phyloP scores from a whole-genome alignment of 2,329 filamentous ascomycete species.

The Hyphodiscus sp. region DNA sequence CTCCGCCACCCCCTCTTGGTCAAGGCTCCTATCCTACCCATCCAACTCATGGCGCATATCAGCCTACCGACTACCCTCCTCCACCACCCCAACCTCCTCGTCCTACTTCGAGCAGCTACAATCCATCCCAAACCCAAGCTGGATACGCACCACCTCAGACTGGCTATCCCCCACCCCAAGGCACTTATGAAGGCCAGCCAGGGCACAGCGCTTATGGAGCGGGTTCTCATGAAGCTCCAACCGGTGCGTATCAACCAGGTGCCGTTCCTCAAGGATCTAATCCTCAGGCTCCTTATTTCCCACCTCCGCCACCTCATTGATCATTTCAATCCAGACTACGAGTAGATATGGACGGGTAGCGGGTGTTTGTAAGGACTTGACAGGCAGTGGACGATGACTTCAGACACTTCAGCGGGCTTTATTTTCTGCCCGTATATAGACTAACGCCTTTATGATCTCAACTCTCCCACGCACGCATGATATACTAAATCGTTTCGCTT shows the following conservation, averaged over 20 bases:
- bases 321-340: not conserved
- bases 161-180: not conserved
- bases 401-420: not conserved
- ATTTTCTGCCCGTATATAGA: too few relatives aligned
- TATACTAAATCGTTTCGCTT: too few relatives aligned
- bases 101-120: not conserved
- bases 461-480: too few relatives aligned
- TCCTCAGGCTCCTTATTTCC: not conserved
- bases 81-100: not conserved
- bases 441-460: too few relatives aligned
- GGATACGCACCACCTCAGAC: not conserved
- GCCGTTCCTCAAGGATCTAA: not conserved
- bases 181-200: not conserved
- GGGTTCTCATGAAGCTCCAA: not conserved
- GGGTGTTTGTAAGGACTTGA: not conserved
- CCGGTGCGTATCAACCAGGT: not conserved
- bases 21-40: not conserved
- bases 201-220: not conserved
- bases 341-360: not conserved
- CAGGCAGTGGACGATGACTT: not conserved
- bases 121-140: not conserved
- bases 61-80: not conserved
- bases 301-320: not conserved
- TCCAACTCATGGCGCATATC: not conserved
- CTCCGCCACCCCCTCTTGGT: constrained; percentile 1